Base-by-base conservation (phyloP, 2,329 filamentous ascomycete genomes). In the Aureobasidium sp. region DNA sequence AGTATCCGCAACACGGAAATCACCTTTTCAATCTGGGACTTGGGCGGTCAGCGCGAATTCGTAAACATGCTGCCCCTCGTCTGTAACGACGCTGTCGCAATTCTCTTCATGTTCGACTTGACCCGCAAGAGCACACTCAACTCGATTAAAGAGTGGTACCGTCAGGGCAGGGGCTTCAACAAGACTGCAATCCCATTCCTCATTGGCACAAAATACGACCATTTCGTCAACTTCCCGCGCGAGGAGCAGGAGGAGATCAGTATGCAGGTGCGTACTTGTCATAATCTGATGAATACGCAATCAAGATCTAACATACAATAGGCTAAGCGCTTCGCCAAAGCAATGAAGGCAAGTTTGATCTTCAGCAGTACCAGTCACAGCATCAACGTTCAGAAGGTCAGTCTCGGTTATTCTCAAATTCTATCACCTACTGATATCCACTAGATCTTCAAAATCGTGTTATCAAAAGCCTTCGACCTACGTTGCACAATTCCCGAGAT, bases 41-140 rank as follows among this genome's bases (percentile, higher is more conserved):
- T 99, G 64, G 96, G 96, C 73, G 96, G 96, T 71, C 96, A 99
- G 84, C 91, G 96, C 76, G 96, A 99, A 82, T 99, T 99, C 76
- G 96, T 99, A 81, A 99, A 99, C 84, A 99, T 99, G 96, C 85
- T 99, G 68, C 96, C 96, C 27, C 88, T 99, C n/a, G 96, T 99
- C 67, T 99, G 96, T 86, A 99, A 99, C 79, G 96, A 99, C 75
- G 96, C 96, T 11, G 96, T 99, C 38, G 96, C 96, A 59, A 98
- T 99, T 71, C 87, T 99, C 48, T 99, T 99, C 88, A 99, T 99
- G 96, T 99, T 99, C 79, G 96, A 99, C 79, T 85, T 99, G 71
- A 99, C 96, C 36, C 89, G 96, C 72, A 99, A 99, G 86, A 98
- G 95, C 82, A 99, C 96, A 0, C 85, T 99, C 72, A 99, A 99